Base-by-base conservation (phyloP, 805 yeast genomes). In the Wickerhamiella spandovensis region DNA sequence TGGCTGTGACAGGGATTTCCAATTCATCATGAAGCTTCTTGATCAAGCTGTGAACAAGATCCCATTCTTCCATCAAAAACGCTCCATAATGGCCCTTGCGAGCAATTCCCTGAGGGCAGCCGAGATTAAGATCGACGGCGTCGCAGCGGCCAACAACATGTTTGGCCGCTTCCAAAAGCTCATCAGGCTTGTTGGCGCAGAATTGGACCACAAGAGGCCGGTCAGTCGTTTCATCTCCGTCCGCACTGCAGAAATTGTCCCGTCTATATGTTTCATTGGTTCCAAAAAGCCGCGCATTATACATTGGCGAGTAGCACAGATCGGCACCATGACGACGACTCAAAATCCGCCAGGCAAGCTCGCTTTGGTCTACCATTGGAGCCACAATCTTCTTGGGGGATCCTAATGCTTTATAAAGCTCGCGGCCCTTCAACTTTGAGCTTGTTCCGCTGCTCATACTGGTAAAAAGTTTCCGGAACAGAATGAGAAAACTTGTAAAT, bases 51-150 rank as follows among this genome's bases (percentile, higher is more conserved):
- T 78, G 73, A 15, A 92, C 79, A 50, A 90, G 68, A 21, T 78
- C 85, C 97, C 97, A 92, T 61, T 92, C 96, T 51, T 92, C 99
- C 96, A 89, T 90, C 49, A 92, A 68, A 58, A 89, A 92, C 0
- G 97, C 81, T 0, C 99, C 99, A 64, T 92, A 92, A 55, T 85
- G 82, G 0, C 99, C 99, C 65, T 86, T 85, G 55, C 75, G 77
- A 0, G 99, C 99, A 53, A 92, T 92, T 1, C 96, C 96, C 66
- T 92, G 99, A 0, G 99, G 99, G 66, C 99, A 92, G 0, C 99
- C 99, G 51, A 92, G 72, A 61, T 92, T 92, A 57, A 92, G 73
- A 67, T 92, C 98, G 23, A 92, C 94, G 0, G 97, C 98, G 68
- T 90, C 97, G 66, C 97, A 90, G 53, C 77, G 73, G 48, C 81